A percentile compares a stretch with the other conserved stretches of the same genome.
Evolutionary conservation across 148 eudicot genomes (phyloP).

Genomic region (Rhododendron kiyosumense): DNA sequence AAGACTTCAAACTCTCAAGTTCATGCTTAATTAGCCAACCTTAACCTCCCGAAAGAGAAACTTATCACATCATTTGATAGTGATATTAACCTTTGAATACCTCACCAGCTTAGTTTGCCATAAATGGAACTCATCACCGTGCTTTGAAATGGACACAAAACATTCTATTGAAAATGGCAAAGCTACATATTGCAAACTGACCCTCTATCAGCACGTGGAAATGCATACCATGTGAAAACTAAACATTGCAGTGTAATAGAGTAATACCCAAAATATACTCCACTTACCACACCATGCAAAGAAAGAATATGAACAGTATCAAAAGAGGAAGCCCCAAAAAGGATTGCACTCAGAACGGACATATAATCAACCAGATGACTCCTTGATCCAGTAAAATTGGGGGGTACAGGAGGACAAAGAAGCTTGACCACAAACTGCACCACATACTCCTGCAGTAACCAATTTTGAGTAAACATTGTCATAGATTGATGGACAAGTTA

Average conservation of each 20-base stretch:
- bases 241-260: not conserved
- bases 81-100: not conserved
- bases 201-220: not conserved
- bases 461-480: not conserved
- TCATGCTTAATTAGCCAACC: not conserved
- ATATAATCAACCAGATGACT: slow-evolving; percentile 20
- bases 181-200: not conserved
- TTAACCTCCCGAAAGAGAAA: not conserved
- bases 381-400: slow-evolving; percentile 11
- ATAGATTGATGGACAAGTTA: not conserved
- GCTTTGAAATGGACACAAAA: not conserved
- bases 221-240: not conserved
- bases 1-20: not conserved
- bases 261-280: not conserved
- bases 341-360: slow-evolving; percentile 20
- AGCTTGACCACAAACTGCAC: slow-evolving; percentile 27
- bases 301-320: slow-evolving; percentile 30
- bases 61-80: not conserved
- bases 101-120: not conserved
- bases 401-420: slow-evolving; percentile 23
- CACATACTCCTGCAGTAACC: slow-evolving; percentile 23
- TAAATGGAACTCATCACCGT: not conserved
- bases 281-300: slow-evolving; percentile 29
- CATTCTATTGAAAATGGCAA: not conserved
- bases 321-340: slow-evolving; percentile 25